Evolutionary conservation across 2,329 filamentous ascomycete species (phyloP).

Genomic region (Cladosporium sp.): DNA sequence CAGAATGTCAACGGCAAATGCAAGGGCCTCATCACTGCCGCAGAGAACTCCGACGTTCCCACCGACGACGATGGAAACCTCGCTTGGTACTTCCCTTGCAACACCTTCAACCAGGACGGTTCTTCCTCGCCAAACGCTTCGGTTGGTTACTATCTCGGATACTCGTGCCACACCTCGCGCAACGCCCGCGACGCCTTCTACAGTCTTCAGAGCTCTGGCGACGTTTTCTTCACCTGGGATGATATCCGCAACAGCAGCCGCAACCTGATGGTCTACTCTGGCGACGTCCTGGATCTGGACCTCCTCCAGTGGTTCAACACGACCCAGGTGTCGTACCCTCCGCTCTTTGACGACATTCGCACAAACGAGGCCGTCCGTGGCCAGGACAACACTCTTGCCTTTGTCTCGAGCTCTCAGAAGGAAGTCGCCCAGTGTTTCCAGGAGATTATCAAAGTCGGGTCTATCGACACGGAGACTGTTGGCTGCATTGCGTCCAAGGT

Average conservation of each 20-base stretch:
- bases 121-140: constrained; percentile 71
- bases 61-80: constrained; percentile 67
- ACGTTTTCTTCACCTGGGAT: constrained; percentile 95
- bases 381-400: constrained; percentile 80
- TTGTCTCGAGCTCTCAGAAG: constrained; percentile 65
- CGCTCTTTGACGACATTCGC: constrained; percentile 72
- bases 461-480: constrained; percentile 89
- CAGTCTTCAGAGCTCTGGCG: constrained; percentile 60
- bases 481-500: constrained; percentile 97
- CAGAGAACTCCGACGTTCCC: constrained; percentile 68
- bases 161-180: constrained; percentile 76
- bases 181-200: constrained; percentile 70
- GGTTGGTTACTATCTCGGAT: constrained; percentile 71
- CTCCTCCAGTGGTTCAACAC: constrained; percentile 86
- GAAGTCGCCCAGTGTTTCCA: constrained; percentile 78
- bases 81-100: constrained; percentile 97
- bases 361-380: constrained; percentile 67
- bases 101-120: constrained; percentile 86
- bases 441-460: constrained; percentile 92
- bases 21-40: constrained; percentile 77
- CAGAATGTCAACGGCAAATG: constrained; percentile 97
- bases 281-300: constrained; percentile 84
- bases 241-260: constrained; percentile 83
- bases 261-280: constrained; percentile 90
- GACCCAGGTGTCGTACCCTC: constrained; percentile 67